phyloP scores from a whole-genome alignment of 768 basidiomycete genomes.

The Grammothele lineata region DNA sequence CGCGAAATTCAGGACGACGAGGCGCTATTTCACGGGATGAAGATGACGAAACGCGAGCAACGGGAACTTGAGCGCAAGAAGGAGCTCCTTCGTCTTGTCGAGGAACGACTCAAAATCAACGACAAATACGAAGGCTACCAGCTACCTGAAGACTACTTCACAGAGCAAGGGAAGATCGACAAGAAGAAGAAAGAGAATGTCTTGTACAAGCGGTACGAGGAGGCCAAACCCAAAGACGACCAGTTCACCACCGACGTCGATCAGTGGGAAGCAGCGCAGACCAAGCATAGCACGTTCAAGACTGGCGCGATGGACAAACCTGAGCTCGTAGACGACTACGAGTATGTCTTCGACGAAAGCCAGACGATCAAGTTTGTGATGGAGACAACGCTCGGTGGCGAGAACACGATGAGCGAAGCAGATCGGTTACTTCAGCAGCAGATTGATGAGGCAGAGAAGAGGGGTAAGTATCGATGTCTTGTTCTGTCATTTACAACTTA shows the following conservation, averaged over 20 bases:
- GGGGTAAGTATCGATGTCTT: slow-evolving; percentile 49
- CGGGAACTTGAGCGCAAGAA: slow-evolving; percentile 87
- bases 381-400: slow-evolving; percentile 68
- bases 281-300: slow-evolving; percentile 82
- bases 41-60: slow-evolving; percentile 77
- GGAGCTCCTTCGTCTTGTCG: slow-evolving; percentile 85
- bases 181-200: slow-evolving; percentile 92
- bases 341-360: slow-evolving; percentile 97
- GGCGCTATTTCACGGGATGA: slow-evolving; percentile 86
- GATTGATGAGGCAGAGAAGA: slow-evolving; percentile 87
- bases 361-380: slow-evolving; percentile 96
- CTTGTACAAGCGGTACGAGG: slow-evolving; percentile 92
- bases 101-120: slow-evolving; percentile 90
- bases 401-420: slow-evolving; percentile 70
- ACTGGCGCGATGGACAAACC: slow-evolving; percentile 90
- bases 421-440: slow-evolving; percentile 83
- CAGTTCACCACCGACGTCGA: slow-evolving; percentile 96
- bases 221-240: slow-evolving; percentile 86
- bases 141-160: slow-evolving; percentile 96
- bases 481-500: slow-evolving; percentile 6
- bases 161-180: slow-evolving; percentile 98
- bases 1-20: slow-evolving; percentile 95
- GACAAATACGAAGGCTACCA: slow-evolving; percentile 96
- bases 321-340: slow-evolving; percentile 80
- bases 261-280: slow-evolving; percentile 95